phyloP scores from a whole-genome alignment of 2,329 filamentous ascomycete genomes.

The Ophiostoma montium region DNA sequence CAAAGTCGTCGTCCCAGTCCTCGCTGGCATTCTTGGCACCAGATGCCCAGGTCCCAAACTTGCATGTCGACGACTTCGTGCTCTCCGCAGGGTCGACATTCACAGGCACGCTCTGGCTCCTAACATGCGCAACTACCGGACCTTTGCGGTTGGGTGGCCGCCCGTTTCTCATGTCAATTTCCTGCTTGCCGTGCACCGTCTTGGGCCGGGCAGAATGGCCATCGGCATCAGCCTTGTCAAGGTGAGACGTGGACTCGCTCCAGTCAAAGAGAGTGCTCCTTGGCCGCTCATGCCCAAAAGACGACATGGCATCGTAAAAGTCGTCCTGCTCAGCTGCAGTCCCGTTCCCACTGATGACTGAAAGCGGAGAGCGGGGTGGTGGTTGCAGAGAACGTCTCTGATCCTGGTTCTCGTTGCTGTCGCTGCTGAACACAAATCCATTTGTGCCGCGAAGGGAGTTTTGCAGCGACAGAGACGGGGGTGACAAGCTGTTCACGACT shows the following conservation, averaged over 20 bases:
- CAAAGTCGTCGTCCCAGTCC: conserved; percentile 84
- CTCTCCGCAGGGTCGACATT: conserved; percentile 47
- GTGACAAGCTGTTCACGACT: conserved; percentile 42
- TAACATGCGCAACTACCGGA: conserved; percentile 55
- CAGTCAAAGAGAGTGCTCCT: conserved; percentile 65
- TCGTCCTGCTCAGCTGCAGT: conserved; percentile 17
- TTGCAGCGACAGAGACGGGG: conserved; percentile 41
- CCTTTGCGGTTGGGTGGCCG: conserved; percentile 52
- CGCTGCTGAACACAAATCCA: background rate
- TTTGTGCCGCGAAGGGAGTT: conserved; percentile 5
- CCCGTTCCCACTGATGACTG: conserved; percentile 33
- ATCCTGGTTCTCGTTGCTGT: background rate
- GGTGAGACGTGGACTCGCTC: conserved; percentile 46
- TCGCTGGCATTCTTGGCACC: conserved; percentile 69
- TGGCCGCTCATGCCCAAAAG: conserved; percentile 31
- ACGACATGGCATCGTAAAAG: conserved; percentile 11
- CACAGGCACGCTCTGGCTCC: conserved; percentile 69
- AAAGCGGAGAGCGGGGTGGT: conserved; percentile 25
- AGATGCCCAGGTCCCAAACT: conserved; percentile 72
- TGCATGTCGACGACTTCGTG: conserved; percentile 40
- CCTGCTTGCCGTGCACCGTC: conserved; percentile 65
- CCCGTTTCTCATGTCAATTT: conserved; percentile 55
- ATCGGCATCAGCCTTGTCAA: conserved; percentile 46
- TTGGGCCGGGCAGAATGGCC: conserved; percentile 50
- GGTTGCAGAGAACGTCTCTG: background rate